Conservation (phyloP, 345 rosid genomes). For the Salix brachista region DNA sequence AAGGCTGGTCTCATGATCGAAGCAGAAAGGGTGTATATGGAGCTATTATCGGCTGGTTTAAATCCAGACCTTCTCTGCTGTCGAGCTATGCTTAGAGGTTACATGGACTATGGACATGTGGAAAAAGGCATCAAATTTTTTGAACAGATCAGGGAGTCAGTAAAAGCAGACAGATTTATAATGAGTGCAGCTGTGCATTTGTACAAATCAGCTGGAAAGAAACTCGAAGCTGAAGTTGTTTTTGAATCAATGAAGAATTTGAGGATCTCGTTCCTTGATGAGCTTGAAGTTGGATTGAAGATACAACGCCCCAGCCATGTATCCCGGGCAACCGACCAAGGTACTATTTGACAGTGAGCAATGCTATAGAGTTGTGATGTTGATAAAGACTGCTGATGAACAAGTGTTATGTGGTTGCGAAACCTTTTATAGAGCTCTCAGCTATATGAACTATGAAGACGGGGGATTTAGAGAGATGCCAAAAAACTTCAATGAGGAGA, state of each 20-base stretch:
- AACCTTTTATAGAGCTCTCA: neutral
- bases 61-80: conserved; percentile 49
- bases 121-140: conserved; percentile 52
- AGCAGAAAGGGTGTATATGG: conserved; percentile 51
- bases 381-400: neutral
- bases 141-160: conserved; percentile 41
- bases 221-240: conserved; percentile 30
- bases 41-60: conserved; percentile 35
- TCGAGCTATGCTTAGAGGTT: conserved; percentile 57
- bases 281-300: conserved; percentile 38
- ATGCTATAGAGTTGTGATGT: neutral
- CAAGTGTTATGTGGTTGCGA: neutral
- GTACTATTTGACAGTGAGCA: neutral
- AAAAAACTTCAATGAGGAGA: neutral
- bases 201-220: conserved; percentile 46
- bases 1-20: conserved; percentile 56
- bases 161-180: conserved; percentile 45
- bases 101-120: conserved; percentile 46
- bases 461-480: neutral
- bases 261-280: conserved; percentile 28
- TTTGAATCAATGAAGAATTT: conserved; percentile 29
- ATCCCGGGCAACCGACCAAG: neutral
- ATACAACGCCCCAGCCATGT: neutral
- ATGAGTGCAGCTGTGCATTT: conserved; percentile 56
- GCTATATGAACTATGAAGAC: neutral